phyloP scores from a whole-genome alignment of 2,329 filamentous ascomycete genomes.

The Botrytis aclada region DNA sequence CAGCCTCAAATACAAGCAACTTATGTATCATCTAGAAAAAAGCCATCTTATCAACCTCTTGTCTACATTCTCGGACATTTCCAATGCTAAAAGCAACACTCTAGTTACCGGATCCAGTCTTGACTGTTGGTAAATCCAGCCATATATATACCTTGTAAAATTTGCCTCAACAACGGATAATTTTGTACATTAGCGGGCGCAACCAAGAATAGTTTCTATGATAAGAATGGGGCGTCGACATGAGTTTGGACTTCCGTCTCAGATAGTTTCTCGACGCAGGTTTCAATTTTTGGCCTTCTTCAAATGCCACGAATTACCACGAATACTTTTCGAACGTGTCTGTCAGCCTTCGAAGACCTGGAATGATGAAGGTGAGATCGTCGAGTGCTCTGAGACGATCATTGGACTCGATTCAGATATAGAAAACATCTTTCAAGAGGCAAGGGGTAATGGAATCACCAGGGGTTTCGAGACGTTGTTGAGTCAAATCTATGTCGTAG shows the following conservation, averaged over 20 bases:
- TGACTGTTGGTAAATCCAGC: neutral
- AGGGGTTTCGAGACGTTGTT: neutral
- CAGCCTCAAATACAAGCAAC: neutral
- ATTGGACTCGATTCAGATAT: neutral
- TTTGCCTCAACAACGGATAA: neutral
- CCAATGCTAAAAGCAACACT: neutral
- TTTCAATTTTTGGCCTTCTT: constrained; percentile 4
- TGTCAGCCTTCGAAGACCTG: neutral
- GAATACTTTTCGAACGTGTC: neutral
- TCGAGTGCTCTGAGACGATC: neutral
- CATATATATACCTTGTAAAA: neutral
- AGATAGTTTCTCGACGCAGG: neutral
- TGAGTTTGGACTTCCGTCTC: neutral
- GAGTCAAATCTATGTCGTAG: neutral
- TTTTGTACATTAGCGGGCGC: neutral
- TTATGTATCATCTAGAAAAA: neutral
- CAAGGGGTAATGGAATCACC: neutral
- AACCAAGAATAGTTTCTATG: neutral
- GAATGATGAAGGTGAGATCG: neutral
- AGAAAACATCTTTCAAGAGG: neutral
- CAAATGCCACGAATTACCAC: neutral
- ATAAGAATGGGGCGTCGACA: neutral
- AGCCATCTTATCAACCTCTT: neutral
- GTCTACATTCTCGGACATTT: neutral
- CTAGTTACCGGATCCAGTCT: neutral